A percentile compares a stretch with the other conserved stretches of the same genome.
Evolutionary conservation across 495 filamentous ascomycete genomes (phyloP).

Genomic region (Recurvomyces mirabilis): DNA sequence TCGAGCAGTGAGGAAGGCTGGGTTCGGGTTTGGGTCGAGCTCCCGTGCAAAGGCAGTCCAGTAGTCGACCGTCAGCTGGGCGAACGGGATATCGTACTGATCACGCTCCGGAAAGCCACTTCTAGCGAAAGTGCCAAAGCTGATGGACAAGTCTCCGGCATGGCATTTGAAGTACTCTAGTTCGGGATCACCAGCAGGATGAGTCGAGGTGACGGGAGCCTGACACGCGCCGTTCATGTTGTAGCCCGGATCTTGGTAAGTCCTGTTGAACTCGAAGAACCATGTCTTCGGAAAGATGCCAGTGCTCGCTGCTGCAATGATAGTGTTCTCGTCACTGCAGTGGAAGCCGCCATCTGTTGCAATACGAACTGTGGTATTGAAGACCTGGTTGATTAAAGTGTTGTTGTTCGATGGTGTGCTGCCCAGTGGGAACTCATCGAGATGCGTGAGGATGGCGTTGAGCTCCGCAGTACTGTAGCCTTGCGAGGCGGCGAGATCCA

Average conservation of each 20-base stretch:
- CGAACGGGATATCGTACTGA: slow-evolving; percentile 19
- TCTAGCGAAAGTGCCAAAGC: slow-evolving; percentile 18
- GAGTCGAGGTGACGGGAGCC: background rate
- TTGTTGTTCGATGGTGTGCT: slow-evolving; percentile 4
- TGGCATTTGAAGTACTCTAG: slow-evolving; percentile 25
- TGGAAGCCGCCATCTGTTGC: slow-evolving; percentile 15
- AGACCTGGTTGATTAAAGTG: slow-evolving; percentile 10
- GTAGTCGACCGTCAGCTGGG: slow-evolving; percentile 21
- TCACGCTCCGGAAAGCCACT: slow-evolving; percentile 19
- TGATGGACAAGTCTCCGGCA: slow-evolving; percentile 19
- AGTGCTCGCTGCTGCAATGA: slow-evolving; percentile 12
- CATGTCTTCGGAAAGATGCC: slow-evolving; percentile 11
- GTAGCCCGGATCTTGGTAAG: slow-evolving; percentile 20
- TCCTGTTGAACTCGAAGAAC: slow-evolving; percentile 21
- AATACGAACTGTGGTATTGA: slow-evolving; percentile 18
- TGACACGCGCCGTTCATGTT: slow-evolving; percentile 15
- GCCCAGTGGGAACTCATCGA: slow-evolving; percentile 12
- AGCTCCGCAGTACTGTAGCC: slow-evolving; percentile 3
- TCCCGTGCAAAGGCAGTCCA: slow-evolving; percentile 21
- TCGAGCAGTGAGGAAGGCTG: slow-evolving; percentile 16
- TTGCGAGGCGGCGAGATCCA: slow-evolving; percentile 5
- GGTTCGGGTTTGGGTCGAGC: slow-evolving; percentile 14
- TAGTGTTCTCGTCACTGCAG: slow-evolving; percentile 12
- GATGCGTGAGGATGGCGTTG: background rate
- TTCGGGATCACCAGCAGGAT: slow-evolving; percentile 9